Conservation (phyloP, 2,329 filamentous ascomycete species). For the Verticillium dahliae region DNA sequence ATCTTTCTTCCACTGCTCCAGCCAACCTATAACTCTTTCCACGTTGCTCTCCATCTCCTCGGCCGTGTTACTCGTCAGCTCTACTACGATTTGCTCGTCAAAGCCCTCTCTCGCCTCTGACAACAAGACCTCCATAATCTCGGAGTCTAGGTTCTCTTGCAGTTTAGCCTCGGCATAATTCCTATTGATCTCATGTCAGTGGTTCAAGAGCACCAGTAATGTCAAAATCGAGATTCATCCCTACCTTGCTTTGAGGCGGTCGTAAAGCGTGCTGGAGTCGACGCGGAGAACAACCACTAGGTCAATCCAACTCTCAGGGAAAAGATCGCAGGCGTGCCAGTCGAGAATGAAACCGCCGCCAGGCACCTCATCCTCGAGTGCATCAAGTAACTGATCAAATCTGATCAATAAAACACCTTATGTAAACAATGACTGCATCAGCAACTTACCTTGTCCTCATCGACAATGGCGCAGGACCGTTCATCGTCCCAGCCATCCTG, state of each 20-base stretch:
- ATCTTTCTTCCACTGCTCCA: constrained; percentile 74
- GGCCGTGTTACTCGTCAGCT: constrained; percentile 72
- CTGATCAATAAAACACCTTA: background rate
- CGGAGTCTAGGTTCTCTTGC: constrained; percentile 92
- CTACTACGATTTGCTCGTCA: constrained; percentile 80
- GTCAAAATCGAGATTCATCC: constrained; percentile 12
- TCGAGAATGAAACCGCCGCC: constrained; percentile 85
- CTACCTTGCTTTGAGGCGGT: constrained; percentile 69
- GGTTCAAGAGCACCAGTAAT: background rate
- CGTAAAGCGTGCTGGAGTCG: constrained; percentile 74
- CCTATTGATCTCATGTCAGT: constrained; percentile 28
- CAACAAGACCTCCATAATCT: constrained; percentile 93
- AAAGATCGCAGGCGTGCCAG: constrained; percentile 96
- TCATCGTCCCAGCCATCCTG: constrained; percentile 86
- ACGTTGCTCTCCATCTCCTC: constrained; percentile 88
- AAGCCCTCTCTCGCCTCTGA: constrained; percentile 87
- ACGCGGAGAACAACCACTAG: constrained; percentile 86
- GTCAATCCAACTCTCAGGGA: constrained; percentile 90
- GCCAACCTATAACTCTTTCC: constrained; percentile 75
- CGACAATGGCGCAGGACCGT: constrained; percentile 83
- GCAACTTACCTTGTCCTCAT: constrained; percentile 78
- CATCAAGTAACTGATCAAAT: constrained; percentile 65
- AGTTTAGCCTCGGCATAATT: constrained; percentile 82
- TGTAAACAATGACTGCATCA: background rate
- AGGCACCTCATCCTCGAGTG: constrained; percentile 75